Percentiles rank a stretch among this genome's conserved stretches.
phyloP scores from a whole-genome alignment of 805 yeast genomes.

The Wickerhamiella allomyrinae region DNA sequence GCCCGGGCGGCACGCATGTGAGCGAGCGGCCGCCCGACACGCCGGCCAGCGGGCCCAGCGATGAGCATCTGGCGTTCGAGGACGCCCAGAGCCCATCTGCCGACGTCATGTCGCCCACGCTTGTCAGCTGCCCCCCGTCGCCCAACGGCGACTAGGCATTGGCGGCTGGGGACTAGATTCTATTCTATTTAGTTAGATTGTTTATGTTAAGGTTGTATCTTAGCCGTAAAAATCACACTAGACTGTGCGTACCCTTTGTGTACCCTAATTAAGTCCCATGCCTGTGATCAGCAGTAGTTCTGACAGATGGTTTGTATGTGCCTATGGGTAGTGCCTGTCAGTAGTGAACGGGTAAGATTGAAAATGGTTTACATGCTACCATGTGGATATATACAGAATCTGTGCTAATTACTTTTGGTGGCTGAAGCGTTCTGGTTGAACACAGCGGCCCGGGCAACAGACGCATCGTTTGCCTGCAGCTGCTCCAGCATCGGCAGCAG shows the following conservation, averaged over 20 bases:
- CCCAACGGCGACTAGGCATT: constrained; percentile 6
- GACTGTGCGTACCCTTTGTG: no score
- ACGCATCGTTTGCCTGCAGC: constrained; percentile 12
- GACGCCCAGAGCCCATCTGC: neutral
- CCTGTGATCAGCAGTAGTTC: no score
- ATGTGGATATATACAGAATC: neutral
- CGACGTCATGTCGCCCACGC: constrained; percentile 12
- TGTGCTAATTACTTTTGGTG: no score
- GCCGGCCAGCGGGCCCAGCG: neutral
- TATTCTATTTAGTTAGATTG: no score
- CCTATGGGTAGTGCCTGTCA: no score
- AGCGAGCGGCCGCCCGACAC: neutral
- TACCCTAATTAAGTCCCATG: no score
- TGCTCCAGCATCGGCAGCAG: constrained; percentile 13
- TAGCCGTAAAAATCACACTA: no score
- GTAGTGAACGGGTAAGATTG: no score
- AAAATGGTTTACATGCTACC: no score
- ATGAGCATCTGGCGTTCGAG: neutral
- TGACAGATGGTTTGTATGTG: no score
- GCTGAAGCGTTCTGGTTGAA: neutral
- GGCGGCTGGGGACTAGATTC: no score
- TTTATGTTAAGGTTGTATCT: no score
- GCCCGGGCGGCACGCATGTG: neutral
- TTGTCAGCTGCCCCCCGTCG: constrained; percentile 18
- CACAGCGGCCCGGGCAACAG: constrained; percentile 1